Percentiles rank a stretch among this genome's conserved stretches.
phyloP scores from a whole-genome alignment of 768 basidiomycete species.

The Cyclocybe aegerita region DNA sequence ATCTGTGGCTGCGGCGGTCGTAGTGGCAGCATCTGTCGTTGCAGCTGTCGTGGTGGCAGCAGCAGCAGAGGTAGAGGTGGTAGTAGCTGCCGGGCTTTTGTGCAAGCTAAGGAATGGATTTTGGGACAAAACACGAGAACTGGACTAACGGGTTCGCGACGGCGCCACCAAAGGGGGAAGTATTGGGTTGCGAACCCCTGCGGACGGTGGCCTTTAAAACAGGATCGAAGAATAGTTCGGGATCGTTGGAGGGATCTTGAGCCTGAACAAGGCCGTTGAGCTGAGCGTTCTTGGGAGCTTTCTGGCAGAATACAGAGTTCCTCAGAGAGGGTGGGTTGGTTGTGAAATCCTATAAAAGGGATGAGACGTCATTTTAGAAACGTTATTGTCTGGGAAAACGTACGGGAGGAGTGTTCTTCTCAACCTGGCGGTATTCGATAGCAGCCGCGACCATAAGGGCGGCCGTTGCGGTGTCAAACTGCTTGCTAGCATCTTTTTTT shows the following conservation, averaged over 20 bases:
- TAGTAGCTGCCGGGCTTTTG: too few species aligned
- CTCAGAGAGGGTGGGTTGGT: slow-evolving; percentile 47
- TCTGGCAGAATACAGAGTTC: slow-evolving; percentile 61
- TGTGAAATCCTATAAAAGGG: slow-evolving; percentile 50
- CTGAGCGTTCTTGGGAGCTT: slow-evolving; percentile 48
- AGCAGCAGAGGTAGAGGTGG: too few species aligned
- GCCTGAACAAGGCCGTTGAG: slow-evolving; percentile 50
- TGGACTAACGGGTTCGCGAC: slow-evolving; percentile 4
- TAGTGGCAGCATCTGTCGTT: too few species aligned
- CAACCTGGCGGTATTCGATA: slow-evolving; percentile 50
- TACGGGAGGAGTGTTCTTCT: slow-evolving; percentile 63
- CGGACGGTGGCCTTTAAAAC: slow-evolving; percentile 36
- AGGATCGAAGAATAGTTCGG: slow-evolving; percentile 52
- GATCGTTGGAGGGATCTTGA: slow-evolving; percentile 53
- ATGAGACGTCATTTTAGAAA: neutral
- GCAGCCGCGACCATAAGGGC: slow-evolving; percentile 53
- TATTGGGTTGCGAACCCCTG: slow-evolving; percentile 48
- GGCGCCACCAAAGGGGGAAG: slow-evolving; percentile 40
- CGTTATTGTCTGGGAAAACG: slow-evolving; percentile 7
- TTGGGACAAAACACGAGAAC: neutral
- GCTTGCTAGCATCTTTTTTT: slow-evolving; percentile 44
- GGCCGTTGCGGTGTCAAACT: slow-evolving; percentile 51
- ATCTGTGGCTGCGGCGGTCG: neutral
- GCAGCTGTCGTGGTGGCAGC: too few species aligned
- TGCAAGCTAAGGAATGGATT: neutral